These are phyloP conservation scores for Aspergillus pseudonomiae DNA, from an alignment of 2,329 filamentous ascomycete genomes.

Conservation along the genomic window DNA sequence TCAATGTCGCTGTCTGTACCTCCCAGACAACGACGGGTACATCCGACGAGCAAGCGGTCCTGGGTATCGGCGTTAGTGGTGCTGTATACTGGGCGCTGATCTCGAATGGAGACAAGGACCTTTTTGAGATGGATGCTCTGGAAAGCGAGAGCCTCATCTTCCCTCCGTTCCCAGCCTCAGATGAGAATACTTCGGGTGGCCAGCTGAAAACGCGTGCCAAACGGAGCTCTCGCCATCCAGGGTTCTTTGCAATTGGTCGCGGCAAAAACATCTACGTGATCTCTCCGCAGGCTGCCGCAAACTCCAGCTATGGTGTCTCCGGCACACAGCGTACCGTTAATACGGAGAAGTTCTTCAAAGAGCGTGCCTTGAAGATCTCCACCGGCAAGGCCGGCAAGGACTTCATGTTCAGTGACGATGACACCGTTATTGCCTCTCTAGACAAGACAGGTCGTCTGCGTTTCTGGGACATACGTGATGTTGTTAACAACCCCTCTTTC, in stretches of 20 bases:
- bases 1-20: conserved; percentile 85
- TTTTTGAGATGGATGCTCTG: conserved; percentile 75
- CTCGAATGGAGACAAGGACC: conserved; percentile 74
- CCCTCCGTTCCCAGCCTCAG: conserved; percentile 80
- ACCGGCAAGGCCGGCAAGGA: conserved; percentile 98
- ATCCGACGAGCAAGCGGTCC: conserved; percentile 74
- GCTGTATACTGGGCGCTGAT: conserved; percentile 95
- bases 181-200: conserved; percentile 88
- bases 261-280: conserved; percentile 96
- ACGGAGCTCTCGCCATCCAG: conserved; percentile 82
- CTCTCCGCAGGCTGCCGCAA: conserved; percentile 60
- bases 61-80: conserved; percentile 91
- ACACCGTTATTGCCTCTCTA: conserved; percentile 88
- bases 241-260: conserved; percentile 92
- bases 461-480: conserved; percentile 93
- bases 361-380: conserved; percentile 89
- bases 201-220: conserved; percentile 95
- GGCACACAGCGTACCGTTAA: conserved; percentile 67
- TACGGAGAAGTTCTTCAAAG: conserved; percentile 81
- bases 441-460: conserved; percentile 96
- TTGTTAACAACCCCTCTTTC: conserved; percentile 58
- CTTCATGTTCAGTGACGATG: conserved; percentile 96
- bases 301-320: conserved; percentile 52
- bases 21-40: conserved; percentile 57
- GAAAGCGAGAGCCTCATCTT: conserved; percentile 88